Evolutionary conservation across 1,284 basidiomycete genomes (phyloP), one percentile per base, ranked within the genome.

Genomic region (Apiotrichum mycotoxinovorans): DNA sequence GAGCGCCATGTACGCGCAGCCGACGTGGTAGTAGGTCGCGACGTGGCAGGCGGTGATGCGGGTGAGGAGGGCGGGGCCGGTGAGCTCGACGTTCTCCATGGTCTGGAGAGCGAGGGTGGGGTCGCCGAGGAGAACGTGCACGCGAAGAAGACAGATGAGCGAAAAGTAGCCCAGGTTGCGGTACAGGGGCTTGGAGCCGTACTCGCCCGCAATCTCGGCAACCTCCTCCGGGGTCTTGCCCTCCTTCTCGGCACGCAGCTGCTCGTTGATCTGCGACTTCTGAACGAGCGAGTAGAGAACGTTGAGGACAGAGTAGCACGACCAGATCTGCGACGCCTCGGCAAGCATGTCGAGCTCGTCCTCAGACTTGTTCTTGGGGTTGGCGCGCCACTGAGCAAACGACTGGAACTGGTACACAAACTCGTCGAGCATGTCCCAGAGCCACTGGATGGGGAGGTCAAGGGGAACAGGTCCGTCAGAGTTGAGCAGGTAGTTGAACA

Each of bases 401-500:
- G 89, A 89, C 76, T 96, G 91, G 82, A 95, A 98, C 75, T 98
- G 95, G 80, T 97, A 98, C 68, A 98, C 96, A 78, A 98, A 98
- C 73, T 98, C 95, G 79, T 98, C 95, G 69, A 98, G 88, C 78
- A 98, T 97, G 76, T 98, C 95, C 77, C 94, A 98, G 8, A 98
- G 80, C 95, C 95, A 98, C 77, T 97, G 93, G 61, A 94, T 90
- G 0, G 95, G 95, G 17, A 98, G 84, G 66, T 95, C 87, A 53
- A 98, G 85, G 18, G 86, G 78, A 0, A 98, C 93, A 1, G 95
- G 95, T 0, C 90, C 91, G 61, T 97, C 92, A 23, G 91, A 94
- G 77, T 96, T 90, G 89, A 91, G 81, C 78, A 98, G 85, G 75
- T 94, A 94, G 80, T 97, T 98, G 85, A 98, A 88, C 65, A 98